phyloP scores from a whole-genome alignment of 148 eudicot species.

The Oxyria digyna region DNA sequence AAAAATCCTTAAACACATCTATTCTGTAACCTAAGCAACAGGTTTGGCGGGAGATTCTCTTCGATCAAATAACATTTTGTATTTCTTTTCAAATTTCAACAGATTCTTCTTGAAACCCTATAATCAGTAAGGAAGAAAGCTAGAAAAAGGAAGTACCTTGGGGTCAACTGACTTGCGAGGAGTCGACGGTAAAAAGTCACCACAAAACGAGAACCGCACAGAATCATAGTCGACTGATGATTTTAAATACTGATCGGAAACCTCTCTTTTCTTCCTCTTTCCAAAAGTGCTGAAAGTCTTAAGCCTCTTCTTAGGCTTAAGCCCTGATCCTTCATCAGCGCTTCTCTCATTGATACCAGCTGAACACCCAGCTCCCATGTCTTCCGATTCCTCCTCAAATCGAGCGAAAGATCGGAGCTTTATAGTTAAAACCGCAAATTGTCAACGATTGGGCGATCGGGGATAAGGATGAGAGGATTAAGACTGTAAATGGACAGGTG shows the following conservation, averaged over 20 bases:
- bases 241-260: neutral
- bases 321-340: neutral
- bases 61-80: neutral
- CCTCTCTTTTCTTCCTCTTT: slow-evolving; percentile 4
- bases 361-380: neutral
- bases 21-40: neutral
- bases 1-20: neutral
- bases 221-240: neutral
- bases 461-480: neutral
- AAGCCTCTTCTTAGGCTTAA: neutral
- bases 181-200: slow-evolving; percentile 4
- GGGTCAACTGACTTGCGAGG: slow-evolving; percentile 6
- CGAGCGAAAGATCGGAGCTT: neutral
- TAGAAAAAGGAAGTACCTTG: neutral
- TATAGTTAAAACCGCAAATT: neutral
- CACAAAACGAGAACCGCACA: slow-evolving; percentile 1
- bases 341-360: neutral
- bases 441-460: neutral
- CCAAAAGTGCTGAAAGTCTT: slow-evolving; percentile 2
- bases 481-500: neutral
- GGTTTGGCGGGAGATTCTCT: slow-evolving; percentile 9
- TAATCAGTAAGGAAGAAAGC: neutral
- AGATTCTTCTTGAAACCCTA: neutral
- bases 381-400: neutral
- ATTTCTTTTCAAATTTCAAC: neutral